These are phyloP conservation scores for Xanthoconium separans DNA, from an alignment of 1,284 basidiomycete genomes.

Conservation along the genomic window DNA sequence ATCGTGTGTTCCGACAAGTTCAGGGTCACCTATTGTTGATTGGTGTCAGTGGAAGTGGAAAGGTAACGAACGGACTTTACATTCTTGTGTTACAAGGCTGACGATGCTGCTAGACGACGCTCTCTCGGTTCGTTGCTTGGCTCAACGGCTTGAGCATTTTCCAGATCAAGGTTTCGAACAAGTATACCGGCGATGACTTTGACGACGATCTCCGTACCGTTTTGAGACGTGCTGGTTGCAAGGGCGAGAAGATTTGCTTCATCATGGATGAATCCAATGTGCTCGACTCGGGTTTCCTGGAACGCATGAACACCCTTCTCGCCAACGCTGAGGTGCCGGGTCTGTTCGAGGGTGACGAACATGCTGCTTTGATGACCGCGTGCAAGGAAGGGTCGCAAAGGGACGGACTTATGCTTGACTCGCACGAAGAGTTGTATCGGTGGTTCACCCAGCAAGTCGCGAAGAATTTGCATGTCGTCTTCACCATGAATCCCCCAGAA, in stretches of 20 bases:
- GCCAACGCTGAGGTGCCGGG: slow-evolving; percentile 99
- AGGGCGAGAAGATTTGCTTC: slow-evolving; percentile 99
- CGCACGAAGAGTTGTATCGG: slow-evolving; percentile 93
- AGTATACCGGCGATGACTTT: slow-evolving; percentile 97
- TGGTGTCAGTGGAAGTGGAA: slow-evolving; percentile 96
- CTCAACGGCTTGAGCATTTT: slow-evolving; percentile 99
- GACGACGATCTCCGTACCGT: slow-evolving; percentile 96
- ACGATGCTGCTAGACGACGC: slow-evolving; percentile 70
- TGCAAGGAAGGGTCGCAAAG: slow-evolving; percentile 99
- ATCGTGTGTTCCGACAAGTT: slow-evolving; percentile 98
- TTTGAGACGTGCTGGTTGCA: slow-evolving; percentile 92
- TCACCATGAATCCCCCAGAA: slow-evolving; percentile 99
- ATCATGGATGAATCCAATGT: slow-evolving; percentile 99
- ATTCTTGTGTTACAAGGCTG: slow-evolving; percentile 3
- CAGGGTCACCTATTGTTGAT: slow-evolving; percentile 97
- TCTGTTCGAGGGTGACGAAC: slow-evolving; percentile 97
- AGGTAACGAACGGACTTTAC: slow-evolving; percentile 53
- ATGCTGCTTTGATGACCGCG: slow-evolving; percentile 94
- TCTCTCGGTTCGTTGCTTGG: slow-evolving; percentile 99
- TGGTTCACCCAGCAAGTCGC: slow-evolving; percentile 99
- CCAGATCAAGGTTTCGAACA: slow-evolving; percentile 98
- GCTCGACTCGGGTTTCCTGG: slow-evolving; percentile 96
- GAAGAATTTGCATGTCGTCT: slow-evolving; percentile 95
- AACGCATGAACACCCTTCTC: slow-evolving; percentile 98
- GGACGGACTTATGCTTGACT: slow-evolving; percentile 97